These are phyloP conservation scores for Neohortaea acidophila DNA, from an alignment of 495 filamentous ascomycete species.

Conservation along the genomic window DNA sequence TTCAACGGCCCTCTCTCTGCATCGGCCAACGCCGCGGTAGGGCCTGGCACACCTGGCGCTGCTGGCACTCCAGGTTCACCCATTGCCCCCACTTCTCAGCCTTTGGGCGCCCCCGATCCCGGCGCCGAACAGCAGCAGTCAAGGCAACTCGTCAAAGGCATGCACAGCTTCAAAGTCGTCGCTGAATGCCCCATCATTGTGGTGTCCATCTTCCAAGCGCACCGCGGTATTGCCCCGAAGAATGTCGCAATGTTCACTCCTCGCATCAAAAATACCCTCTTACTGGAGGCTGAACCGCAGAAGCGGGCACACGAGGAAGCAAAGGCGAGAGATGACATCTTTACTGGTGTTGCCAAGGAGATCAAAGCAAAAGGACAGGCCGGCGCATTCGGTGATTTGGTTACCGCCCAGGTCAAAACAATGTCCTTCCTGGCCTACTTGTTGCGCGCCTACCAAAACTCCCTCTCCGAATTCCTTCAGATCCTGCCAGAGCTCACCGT, in stretches of 20 bases:
- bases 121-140: conserved; percentile 66
- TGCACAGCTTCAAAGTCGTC: conserved; percentile 98
- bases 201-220: conserved; percentile 91
- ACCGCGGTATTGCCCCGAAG: conserved; percentile 55
- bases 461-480: conserved; percentile 78
- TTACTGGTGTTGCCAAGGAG: conserved; percentile 83
- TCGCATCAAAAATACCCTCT: conserved; percentile 76
- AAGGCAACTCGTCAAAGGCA: conserved; percentile 68
- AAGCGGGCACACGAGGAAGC: conserved; percentile 81
- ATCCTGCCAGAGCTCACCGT: conserved; percentile 83
- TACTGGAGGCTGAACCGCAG: conserved; percentile 84
- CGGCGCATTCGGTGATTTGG: conserved; percentile 90
- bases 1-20: conserved; percentile 60
- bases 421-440: conserved; percentile 98
- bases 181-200: conserved; percentile 98
- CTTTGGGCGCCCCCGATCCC: conserved; percentile 44
- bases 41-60: conserved; percentile 64
- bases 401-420: conserved; percentile 95
- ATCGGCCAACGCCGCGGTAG: conserved; percentile 42
- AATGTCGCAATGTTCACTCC: conserved; percentile 93
- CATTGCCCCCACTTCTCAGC: conserved; percentile 41
- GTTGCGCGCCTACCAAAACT: conserved; percentile 70
- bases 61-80: conserved; percentile 84
- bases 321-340: conserved; percentile 54
- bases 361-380: conserved; percentile 61